Base-by-base conservation (phyloP, 2,329 filamentous ascomycete species). In the Microsporum audouinii region DNA sequence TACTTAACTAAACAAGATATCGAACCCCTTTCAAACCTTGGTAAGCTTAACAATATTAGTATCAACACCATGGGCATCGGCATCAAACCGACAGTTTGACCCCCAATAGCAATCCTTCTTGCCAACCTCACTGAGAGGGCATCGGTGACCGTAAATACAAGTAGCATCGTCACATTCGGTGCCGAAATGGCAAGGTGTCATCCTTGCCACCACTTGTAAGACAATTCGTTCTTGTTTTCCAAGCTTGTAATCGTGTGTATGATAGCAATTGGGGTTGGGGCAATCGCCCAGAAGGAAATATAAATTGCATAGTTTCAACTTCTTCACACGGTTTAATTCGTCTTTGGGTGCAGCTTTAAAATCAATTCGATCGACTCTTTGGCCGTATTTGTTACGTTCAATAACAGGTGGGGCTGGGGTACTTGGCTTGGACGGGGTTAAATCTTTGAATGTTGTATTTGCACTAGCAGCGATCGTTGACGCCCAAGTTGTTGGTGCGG, bases 71-170 rank as follows among this genome's bases (percentile, higher is more conserved):
- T 86, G 84, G 63, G 84, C 76, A 62, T 80, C 78, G 14, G 71
- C 69, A 39, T 79, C 76, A 66, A 86, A 86, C 38, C 82, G 79
- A 74, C 84, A 86, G 59, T 74, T 76, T 5, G 80, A 77, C 12
- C 80, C 80, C 71, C 82, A 84, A 66, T 81, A 79, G 68, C 84
- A 86, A 17, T 76, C 77, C 68, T 79, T 80, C 57, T 73, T 77
- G 41, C 80, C 80, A 33, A 77, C 75, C 62, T 77, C 73, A 38
- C 75, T 77, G 63, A 82, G 81, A 17, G 82, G 82, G 67, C 83
- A 86, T 39, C 80, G 78, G 70, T 86, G 84, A 27, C 84, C 84
- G 67, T 85, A 85, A 58, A 85, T 85, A 71, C 84, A 86, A 62
- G 80, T 80, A 1, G 77, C 69, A 63, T 86, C 83, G 58, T 82